A percentile compares a stretch with the other conserved stretches of the same genome.
These are phyloP conservation scores for Sarocladiaceae sp. DNA, from an alignment of 2,329 filamentous ascomycete genomes.

Conservation along the genomic window DNA sequence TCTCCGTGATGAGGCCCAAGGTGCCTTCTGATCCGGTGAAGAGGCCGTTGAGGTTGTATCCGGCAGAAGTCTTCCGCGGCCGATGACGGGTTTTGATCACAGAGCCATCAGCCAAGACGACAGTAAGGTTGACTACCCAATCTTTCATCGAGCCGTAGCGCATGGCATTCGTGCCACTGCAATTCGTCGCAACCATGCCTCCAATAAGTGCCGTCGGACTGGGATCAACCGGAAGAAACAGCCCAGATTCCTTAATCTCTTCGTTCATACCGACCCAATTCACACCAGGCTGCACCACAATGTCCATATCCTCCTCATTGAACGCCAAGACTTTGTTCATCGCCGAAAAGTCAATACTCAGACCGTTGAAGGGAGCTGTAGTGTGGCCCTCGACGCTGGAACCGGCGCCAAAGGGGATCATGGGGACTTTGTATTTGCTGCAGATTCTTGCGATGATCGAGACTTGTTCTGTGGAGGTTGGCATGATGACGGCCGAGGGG, in stretches of 20 bases:
- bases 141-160: conserved; percentile 85
- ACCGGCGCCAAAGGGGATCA: conserved; percentile 83
- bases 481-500: conserved; percentile 61
- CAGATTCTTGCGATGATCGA: conserved; percentile 62
- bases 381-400: conserved; percentile 88
- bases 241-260: conserved; percentile 50
- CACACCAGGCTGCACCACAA: conserved; percentile 67
- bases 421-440: conserved; percentile 74
- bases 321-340: conserved; percentile 70
- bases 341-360: conserved; percentile 70
- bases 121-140: conserved; percentile 77
- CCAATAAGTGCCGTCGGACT: conserved; percentile 81
- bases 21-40: conserved; percentile 82
- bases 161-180: conserved; percentile 73
- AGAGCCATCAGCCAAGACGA: conserved; percentile 77
- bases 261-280: conserved; percentile 78
- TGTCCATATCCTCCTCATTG: conserved; percentile 64
- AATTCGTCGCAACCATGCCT: conserved; percentile 66
- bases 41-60: conserved; percentile 72
- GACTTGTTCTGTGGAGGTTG: conserved; percentile 56
- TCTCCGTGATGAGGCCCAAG: conserved; percentile 75
- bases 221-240: conserved; percentile 83
- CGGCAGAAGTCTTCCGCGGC: conserved; percentile 74
- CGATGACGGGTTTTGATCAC: conserved; percentile 74
- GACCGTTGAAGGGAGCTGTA: conserved; percentile 75